A percentile compares a stretch with the other conserved stretches of the same genome.
phyloP scores from a whole-genome alignment of 1,284 basidiomycete genomes.

The Butyriboletus appendiculatus region DNA sequence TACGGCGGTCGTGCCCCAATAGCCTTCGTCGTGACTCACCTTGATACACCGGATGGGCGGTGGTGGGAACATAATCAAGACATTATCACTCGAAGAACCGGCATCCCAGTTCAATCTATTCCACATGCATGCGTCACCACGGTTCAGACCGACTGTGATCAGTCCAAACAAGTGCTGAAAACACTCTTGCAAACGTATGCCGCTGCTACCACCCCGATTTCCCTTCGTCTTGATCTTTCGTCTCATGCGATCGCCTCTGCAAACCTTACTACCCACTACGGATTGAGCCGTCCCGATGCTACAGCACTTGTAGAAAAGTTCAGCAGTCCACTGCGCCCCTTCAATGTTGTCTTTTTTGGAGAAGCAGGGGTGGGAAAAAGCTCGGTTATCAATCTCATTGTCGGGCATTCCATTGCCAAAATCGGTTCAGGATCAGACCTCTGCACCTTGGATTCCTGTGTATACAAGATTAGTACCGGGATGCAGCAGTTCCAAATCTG shows the following conservation, averaged over 20 bases:
- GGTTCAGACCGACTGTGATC: background rate
- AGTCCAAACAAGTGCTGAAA: constrained; percentile 2
- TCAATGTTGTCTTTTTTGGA: too few relatives aligned
- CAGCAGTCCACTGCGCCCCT: background rate
- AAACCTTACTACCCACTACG: background rate
- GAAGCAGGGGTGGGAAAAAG: too few relatives aligned
- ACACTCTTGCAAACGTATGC: background rate
- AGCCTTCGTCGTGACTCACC: too few relatives aligned
- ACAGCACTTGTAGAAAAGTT: background rate
- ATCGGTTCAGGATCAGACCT: too few relatives aligned
- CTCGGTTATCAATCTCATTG: too few relatives aligned
- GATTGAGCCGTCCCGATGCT: background rate
- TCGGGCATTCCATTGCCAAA: too few relatives aligned
- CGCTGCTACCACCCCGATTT: background rate
- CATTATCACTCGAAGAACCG: background rate
- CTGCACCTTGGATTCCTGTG: too few relatives aligned
- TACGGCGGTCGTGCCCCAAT: too few relatives aligned
- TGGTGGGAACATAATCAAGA: constrained; percentile 13
- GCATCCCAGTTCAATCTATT: constrained; percentile 1
- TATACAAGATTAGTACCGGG: too few relatives aligned
- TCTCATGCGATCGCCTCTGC: background rate
- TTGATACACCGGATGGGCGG: constrained; percentile 4
- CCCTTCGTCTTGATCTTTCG: background rate
- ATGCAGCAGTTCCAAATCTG: too few relatives aligned
- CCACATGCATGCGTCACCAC: constrained; percentile 11